Evolutionary conservation across 768 basidiomycete genomes (phyloP).

Genomic region (Cubamyces lactineus): DNA sequence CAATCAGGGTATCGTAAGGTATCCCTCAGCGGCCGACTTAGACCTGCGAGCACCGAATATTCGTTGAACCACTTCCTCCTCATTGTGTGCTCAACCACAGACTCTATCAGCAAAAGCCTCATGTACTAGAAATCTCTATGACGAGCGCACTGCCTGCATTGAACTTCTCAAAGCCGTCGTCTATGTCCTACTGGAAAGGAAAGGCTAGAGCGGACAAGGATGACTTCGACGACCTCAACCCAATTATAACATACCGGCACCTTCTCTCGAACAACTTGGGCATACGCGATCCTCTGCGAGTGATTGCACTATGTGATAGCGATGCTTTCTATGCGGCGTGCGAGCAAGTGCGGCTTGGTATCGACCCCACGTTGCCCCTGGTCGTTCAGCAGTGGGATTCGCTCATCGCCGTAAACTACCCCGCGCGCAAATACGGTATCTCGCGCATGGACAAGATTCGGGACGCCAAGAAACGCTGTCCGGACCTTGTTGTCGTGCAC

Average conservation of each 20-base stretch:
- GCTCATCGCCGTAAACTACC: constrained; percentile 94
- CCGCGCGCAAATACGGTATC: constrained; percentile 90
- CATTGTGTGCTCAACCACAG: no score
- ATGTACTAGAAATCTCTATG: background rate
- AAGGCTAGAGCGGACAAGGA: constrained; percentile 50
- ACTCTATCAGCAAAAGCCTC: background rate
- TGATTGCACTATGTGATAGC: constrained; percentile 90
- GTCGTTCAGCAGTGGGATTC: constrained; percentile 89
- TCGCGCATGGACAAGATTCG: constrained; percentile 85
- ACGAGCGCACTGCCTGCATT: background rate
- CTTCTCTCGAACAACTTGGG: constrained; percentile 69
- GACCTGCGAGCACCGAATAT: no score
- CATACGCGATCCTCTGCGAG: constrained; percentile 75
- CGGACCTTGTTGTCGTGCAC: constrained; percentile 83
- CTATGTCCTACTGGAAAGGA: constrained; percentile 49
- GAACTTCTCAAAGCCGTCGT: constrained; percentile 2
- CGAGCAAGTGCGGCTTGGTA: constrained; percentile 79
- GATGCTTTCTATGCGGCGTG: constrained; percentile 86
- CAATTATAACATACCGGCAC: constrained; percentile 79
- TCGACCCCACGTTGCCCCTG: constrained; percentile 64
- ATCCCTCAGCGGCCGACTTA: no score
- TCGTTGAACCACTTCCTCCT: no score
- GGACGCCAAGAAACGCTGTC: constrained; percentile 86
- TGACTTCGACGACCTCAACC: constrained; percentile 64
- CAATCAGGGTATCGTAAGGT: no score